Conservation (phyloP, 768 basidiomycete genomes). For the Boletus subcaerulescens region DNA sequence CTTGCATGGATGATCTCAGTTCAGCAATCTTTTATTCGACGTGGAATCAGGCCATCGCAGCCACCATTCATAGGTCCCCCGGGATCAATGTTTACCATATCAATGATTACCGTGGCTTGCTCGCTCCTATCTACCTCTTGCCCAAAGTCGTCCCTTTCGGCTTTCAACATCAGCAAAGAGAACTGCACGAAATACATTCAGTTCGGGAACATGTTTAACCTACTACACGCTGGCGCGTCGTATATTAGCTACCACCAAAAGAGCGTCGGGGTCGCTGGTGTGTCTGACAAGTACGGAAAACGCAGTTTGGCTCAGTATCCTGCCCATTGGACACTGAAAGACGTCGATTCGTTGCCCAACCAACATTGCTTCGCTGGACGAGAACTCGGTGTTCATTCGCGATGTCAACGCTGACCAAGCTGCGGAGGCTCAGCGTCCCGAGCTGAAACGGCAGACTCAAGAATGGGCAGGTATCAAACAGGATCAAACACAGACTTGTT, state of each 20-base stretch:
- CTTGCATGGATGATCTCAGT: constrained; percentile 94
- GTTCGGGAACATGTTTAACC: constrained; percentile 96
- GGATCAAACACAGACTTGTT: constrained; percentile 85
- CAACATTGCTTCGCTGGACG: constrained; percentile 94
- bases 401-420: constrained; percentile 75
- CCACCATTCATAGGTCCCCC: constrained; percentile 82
- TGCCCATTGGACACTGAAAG: constrained; percentile 92
- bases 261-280: constrained; percentile 91
- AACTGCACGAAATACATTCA: constrained; percentile 96
- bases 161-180: constrained; percentile 96
- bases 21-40: constrained; percentile 98
- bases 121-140: constrained; percentile 86
- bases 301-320: constrained; percentile 97
- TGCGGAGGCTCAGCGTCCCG: constrained; percentile 89
- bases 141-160: constrained; percentile 90
- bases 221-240: constrained; percentile 91
- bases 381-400: constrained; percentile 64
- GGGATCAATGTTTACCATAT: constrained; percentile 92
- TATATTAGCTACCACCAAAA: constrained; percentile 90
- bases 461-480: constrained; percentile 95
- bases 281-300: constrained; percentile 97
- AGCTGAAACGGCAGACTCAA: constrained; percentile 87
- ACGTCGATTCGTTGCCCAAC: constrained; percentile 93
- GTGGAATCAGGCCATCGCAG: constrained; percentile 96
- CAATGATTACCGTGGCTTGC: constrained; percentile 93